phyloP scores from a whole-genome alignment of 495 filamentous ascomycete species.

The Hypoxylon lenormandii region DNA sequence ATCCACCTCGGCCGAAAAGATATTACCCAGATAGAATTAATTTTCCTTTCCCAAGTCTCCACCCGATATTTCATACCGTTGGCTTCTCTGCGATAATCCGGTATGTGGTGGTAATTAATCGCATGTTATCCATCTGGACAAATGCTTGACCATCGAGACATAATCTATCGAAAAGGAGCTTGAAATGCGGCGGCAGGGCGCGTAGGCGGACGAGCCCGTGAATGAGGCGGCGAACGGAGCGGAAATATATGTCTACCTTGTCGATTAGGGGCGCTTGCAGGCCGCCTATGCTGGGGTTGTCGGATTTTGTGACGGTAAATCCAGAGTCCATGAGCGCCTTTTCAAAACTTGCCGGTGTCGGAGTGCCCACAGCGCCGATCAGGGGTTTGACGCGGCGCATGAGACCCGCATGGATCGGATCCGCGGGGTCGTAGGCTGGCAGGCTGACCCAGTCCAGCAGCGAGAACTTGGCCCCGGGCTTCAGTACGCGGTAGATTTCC shows the following conservation, averaged over 20 bases:
- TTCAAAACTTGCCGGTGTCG: constrained; percentile 67
- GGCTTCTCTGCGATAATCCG: constrained; percentile 72
- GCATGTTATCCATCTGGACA: constrained; percentile 72
- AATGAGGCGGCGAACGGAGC: constrained; percentile 66
- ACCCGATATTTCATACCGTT: constrained; percentile 24
- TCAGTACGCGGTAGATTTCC: constrained; percentile 68
- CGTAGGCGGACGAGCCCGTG: constrained; percentile 65
- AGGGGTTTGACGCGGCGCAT: constrained; percentile 73
- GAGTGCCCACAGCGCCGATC: constrained; percentile 73
- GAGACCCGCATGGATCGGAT: constrained; percentile 66
- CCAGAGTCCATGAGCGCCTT: constrained; percentile 65
- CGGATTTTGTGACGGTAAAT: constrained; percentile 65
- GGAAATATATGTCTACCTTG: constrained; percentile 71
- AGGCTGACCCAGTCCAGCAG: constrained; percentile 71
- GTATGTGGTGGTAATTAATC: constrained; percentile 70
- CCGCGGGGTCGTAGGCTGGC: constrained; percentile 66
- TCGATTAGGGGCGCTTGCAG: constrained; percentile 71
- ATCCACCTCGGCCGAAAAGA: constrained; percentile 2
- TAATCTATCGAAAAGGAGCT: constrained; percentile 71
- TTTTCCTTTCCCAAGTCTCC: neutral
- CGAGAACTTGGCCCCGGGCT: constrained; percentile 69
- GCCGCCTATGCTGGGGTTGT: constrained; percentile 70
- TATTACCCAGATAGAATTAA: no score
- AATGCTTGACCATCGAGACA: constrained; percentile 72
- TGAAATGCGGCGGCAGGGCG: constrained; percentile 69